These are phyloP conservation scores for Calonectria ilicicola DNA, from an alignment of 2,329 filamentous ascomycete genomes.

Conservation along the genomic window DNA sequence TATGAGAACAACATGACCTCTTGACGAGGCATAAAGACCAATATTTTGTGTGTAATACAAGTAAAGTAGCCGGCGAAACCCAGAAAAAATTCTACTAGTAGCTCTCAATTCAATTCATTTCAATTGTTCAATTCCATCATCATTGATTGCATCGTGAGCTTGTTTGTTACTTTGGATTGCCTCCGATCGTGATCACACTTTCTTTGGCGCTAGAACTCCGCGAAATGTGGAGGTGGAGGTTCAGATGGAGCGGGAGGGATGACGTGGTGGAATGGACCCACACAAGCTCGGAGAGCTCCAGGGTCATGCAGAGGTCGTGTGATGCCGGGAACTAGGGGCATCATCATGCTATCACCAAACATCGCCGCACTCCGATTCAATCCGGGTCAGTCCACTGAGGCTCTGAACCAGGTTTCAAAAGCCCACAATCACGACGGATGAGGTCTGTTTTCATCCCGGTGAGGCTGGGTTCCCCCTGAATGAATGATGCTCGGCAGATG, in stretches of 20 bases:
- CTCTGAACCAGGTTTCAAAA: neutral
- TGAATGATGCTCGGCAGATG: constrained; percentile 17
- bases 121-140: constrained; percentile 9
- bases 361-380: constrained; percentile 24
- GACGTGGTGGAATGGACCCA: constrained; percentile 40
- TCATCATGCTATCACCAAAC: constrained; percentile 21
- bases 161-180: neutral
- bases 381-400: constrained; percentile 25
- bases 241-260: constrained; percentile 21
- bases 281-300: constrained; percentile 46
- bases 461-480: neutral
- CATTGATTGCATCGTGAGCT: constrained; percentile 1
- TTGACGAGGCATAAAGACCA: constrained; percentile 38
- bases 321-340: constrained; percentile 36
- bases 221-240: constrained; percentile 43
- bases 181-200: constrained; percentile 2
- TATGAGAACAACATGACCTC: constrained; percentile 39
- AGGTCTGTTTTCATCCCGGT: constrained; percentile 8
- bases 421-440: neutral
- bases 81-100: constrained; percentile 44
- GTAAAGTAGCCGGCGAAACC: constrained; percentile 40
- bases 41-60: constrained; percentile 42
- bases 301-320: constrained; percentile 34
- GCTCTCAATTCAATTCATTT: constrained; percentile 43
- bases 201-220: constrained; percentile 11